Conservation (phyloP, 73 alveolate genomes). For the Stentor roeselii region DNA sequence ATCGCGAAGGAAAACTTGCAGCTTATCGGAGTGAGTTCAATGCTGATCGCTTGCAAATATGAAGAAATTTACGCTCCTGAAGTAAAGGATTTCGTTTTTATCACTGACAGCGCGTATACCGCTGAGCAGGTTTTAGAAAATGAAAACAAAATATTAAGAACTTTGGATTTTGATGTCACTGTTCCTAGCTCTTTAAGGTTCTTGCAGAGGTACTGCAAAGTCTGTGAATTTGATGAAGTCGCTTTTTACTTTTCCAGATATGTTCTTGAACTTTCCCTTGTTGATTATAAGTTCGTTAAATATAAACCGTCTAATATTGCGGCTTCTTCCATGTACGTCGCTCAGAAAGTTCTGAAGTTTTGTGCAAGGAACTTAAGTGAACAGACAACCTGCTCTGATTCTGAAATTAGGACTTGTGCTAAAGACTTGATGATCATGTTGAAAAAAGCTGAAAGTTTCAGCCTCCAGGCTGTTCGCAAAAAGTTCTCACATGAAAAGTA, state of each 20-base stretch:
- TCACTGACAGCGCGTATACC: constrained; percentile 50
- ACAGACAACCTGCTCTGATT: too few species aligned
- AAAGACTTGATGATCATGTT: too few species aligned
- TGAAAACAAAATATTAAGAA: constrained; percentile 38
- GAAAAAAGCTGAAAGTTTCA: too few species aligned
- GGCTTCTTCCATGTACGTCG: too few species aligned
- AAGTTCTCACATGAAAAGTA: too few species aligned
- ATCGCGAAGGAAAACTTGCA: constrained; percentile 29
- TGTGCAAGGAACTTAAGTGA: too few species aligned
- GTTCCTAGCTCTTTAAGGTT: neutral
- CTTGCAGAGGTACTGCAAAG: neutral
- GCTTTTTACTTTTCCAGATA: neutral
- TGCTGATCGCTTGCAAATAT: constrained; percentile 45
- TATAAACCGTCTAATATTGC: too few species aligned
- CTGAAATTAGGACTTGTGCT: too few species aligned
- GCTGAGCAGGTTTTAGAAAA: constrained; percentile 30
- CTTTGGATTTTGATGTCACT: constrained; percentile 28
- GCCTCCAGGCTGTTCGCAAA: too few species aligned
- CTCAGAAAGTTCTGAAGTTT: too few species aligned
- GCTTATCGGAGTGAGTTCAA: constrained; percentile 46
- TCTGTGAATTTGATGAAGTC: neutral
- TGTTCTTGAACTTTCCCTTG: neutral
- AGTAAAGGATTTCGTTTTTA: constrained; percentile 35
- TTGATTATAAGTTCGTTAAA: neutral
- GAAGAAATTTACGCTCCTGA: constrained; percentile 42